phyloP scores from a whole-genome alignment of 192 early-diverging fungal species.

The Dissophora ornata region DNA sequence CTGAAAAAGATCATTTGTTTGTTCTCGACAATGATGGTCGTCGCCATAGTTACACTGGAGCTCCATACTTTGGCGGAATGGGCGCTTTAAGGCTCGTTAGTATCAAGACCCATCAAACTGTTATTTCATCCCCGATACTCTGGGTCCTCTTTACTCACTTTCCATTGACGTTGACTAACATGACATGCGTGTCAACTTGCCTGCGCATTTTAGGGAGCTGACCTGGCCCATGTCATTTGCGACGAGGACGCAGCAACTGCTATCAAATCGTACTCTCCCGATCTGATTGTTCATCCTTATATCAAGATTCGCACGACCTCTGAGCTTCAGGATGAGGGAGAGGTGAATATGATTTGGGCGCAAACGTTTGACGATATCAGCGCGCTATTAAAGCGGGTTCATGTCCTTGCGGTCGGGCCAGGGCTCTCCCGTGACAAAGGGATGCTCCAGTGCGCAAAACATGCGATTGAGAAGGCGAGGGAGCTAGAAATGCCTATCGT shows the following conservation, averaged over 20 bases:
- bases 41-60: constrained; percentile 83
- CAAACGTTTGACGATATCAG: constrained; percentile 31
- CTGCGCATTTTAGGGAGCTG: constrained; percentile 74
- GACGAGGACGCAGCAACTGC: constrained; percentile 77
- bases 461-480: constrained; percentile 76
- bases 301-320: constrained; percentile 53
- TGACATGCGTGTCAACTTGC: too few species aligned
- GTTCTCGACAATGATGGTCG: background rate
- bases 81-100: constrained; percentile 75
- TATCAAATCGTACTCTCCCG: constrained; percentile 72
- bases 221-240: constrained; percentile 89
- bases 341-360: constrained; percentile 3
- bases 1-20: too few species aligned
- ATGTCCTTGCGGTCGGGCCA: constrained; percentile 92
- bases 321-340: constrained; percentile 13
- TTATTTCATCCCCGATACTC: background rate
- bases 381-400: constrained; percentile 72
- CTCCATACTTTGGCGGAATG: constrained; percentile 90
- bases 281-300: constrained; percentile 95
- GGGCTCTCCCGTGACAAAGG: constrained; percentile 84
- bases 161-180: too few species aligned
- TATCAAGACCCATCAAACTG: too few species aligned
- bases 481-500: constrained; percentile 77
- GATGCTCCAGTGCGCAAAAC: constrained; percentile 73
- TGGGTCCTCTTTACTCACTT: background rate